Percentiles rank a stretch among this genome's conserved stretches.
Evolutionary conservation across 2,329 filamentous ascomycete genomes (phyloP).

Genomic region (Geoglossum cookeanum): DNA sequence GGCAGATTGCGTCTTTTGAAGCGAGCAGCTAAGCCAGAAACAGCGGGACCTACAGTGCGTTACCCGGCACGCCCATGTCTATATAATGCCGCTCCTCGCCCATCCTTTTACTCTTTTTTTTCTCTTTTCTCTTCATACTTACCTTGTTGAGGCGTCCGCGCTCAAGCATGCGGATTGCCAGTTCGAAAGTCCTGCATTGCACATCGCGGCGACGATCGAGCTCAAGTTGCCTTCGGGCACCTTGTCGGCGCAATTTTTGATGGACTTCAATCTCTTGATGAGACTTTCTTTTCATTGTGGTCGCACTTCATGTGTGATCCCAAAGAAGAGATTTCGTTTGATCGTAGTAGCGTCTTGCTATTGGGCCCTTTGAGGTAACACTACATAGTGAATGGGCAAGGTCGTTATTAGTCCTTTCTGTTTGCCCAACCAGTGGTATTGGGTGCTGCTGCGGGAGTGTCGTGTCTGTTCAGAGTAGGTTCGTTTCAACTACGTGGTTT

Average conservation of each 20-base stretch:
- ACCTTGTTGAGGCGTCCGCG: conserved; percentile 6
- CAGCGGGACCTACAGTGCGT: not conserved
- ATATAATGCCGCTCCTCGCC: not conserved
- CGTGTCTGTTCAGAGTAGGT: too few species aligned
- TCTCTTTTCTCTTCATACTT: conserved; percentile 6
- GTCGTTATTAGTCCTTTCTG: too few species aligned
- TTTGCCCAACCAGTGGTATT: too few species aligned
- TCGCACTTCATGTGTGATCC: not conserved
- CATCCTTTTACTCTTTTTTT: not conserved
- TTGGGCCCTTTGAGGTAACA: not conserved
- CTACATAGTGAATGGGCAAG: too few species aligned
- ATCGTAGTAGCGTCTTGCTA: not conserved
- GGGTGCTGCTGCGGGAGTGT: too few species aligned
- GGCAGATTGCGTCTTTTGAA: too few species aligned
- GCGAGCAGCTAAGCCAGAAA: too few species aligned
- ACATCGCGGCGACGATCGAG: conserved; percentile 31
- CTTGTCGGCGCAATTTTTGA: conserved; percentile 7
- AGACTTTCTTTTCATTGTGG: conserved; percentile 2
- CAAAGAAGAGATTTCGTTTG: not conserved
- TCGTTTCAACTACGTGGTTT: too few species aligned
- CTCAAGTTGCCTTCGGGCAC: conserved; percentile 7
- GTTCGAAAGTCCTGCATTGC: conserved; percentile 33
- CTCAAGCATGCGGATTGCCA: conserved; percentile 6
- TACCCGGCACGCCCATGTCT: not conserved
- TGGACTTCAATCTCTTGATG: conserved; percentile 3